A percentile compares a stretch with the other conserved stretches of the same genome.
phyloP scores from a whole-genome alignment of 495 filamentous ascomycete genomes.

The Tirmania nivea region DNA sequence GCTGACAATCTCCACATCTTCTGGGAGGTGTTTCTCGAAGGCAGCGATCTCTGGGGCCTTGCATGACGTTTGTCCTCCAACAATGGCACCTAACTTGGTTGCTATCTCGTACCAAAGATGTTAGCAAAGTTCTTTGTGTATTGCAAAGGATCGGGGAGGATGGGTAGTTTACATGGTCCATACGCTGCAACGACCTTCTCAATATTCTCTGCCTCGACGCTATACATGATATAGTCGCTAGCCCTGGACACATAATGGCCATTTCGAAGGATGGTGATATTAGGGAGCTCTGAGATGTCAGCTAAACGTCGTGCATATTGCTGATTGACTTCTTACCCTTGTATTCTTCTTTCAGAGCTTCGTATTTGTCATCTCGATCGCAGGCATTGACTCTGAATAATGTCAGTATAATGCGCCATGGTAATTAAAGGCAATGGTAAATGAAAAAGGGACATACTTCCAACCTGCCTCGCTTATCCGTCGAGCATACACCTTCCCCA shows the following conservation, averaged over 20 bases:
- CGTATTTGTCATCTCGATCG: slow-evolving; percentile 67
- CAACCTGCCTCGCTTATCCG: slow-evolving; percentile 73
- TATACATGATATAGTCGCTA: slow-evolving; percentile 96
- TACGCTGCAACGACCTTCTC: slow-evolving; percentile 63
- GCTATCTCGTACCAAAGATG: slow-evolving; percentile 28
- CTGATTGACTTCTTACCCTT: slow-evolving; percentile 31
- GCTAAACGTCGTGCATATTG: background rate
- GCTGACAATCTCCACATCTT: slow-evolving; percentile 80
- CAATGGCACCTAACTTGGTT: slow-evolving; percentile 79
- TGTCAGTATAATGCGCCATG: too few relatives aligned
- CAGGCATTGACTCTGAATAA: slow-evolving; percentile 68
- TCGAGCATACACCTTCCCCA: slow-evolving; percentile 97
- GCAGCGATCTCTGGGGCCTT: slow-evolving; percentile 91
- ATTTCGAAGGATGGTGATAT: slow-evolving; percentile 63
- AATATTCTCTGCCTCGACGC: slow-evolving; percentile 81
- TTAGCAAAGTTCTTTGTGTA: background rate
- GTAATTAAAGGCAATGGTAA: slow-evolving; percentile 2
- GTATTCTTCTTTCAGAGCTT: slow-evolving; percentile 56
- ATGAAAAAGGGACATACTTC: slow-evolving; percentile 41
- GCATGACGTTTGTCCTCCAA: slow-evolving; percentile 94
- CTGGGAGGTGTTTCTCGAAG: slow-evolving; percentile 71
- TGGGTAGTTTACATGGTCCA: slow-evolving; percentile 56
- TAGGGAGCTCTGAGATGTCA: background rate
- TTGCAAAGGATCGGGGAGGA: slow-evolving; percentile 4
- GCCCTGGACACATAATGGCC: slow-evolving; percentile 83